Base-by-base conservation (phyloP, 129 eudicot species). In the Saposhnikovia divaricata region DNA sequence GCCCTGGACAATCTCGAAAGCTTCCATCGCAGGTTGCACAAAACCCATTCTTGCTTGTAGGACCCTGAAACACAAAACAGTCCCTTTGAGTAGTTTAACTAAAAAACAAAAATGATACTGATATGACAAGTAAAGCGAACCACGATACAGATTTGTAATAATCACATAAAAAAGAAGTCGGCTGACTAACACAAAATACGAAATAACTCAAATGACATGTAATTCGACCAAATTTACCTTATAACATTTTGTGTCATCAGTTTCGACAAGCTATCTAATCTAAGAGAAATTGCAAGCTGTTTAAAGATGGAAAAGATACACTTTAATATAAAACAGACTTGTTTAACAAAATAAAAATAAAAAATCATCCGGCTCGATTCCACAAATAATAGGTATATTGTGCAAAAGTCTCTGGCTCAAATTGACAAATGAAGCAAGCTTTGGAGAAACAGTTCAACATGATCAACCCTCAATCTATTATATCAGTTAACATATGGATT, bases 1-100 rank as follows among this genome's bases (percentile, higher is more conserved):
- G 98, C 71, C 98, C 99, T 31, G 99, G 99, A 85, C 98, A 96
- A 15, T 89, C 87, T 38, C 71, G 63, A 75, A 85, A 92, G 4
- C 61, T 80, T 39, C 91, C 97, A 77, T 83, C 76, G 71, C 99
- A 96, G 23, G 99, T 96, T 71, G 84, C 86, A 74, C 99, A 96
- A 21, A 45, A 74, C 44, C 90, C 91, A 18, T 14, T 25, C 85
- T 92, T 90, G 87, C 84, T 89, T 53, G 99, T 89, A 77, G 99
- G 98, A 48, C 99, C 99, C 98, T 95, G 84, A 53, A 87, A 82
- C 45, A 53, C 79, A 77, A 66, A 83, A 82, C 50, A 66, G 40
- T 23, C 40, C 48, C 73, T 55, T 82, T 77, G 12, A 80, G 57
- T 72, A 66, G 53, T 53, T 59, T 37, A 53, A n/a, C 23, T 31